These are phyloP conservation scores for Lophium mytilinum DNA, from an alignment of 495 filamentous ascomycete genomes.

Conservation along the genomic window DNA sequence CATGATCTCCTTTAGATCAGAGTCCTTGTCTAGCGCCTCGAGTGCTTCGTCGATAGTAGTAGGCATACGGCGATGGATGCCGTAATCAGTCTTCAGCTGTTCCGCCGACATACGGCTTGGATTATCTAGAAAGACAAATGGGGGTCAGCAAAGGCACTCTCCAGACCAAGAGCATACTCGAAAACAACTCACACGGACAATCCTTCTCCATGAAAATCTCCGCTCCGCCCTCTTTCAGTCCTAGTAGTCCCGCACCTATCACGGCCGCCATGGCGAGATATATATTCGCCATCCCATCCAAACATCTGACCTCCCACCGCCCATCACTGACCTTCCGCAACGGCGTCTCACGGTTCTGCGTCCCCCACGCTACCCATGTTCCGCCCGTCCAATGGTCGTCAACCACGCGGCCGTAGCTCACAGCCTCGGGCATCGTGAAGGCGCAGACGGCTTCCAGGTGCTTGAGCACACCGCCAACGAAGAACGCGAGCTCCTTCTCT, in stretches of 20 bases:
- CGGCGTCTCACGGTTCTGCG: constrained; percentile 64
- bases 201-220: constrained; percentile 46
- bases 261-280: constrained; percentile 63
- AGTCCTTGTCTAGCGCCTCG: constrained; percentile 24
- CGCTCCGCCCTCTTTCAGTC: constrained; percentile 38
- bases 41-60: constrained; percentile 21
- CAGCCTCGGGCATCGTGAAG: constrained; percentile 51
- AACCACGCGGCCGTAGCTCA: constrained; percentile 53
- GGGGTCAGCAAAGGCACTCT: too few relatives aligned
- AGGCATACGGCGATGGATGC: constrained; percentile 38
- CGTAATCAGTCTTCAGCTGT: constrained; percentile 41
- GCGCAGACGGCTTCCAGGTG: constrained; percentile 59
- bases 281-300: constrained; percentile 67
- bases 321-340: constrained; percentile 51
- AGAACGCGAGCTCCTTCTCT: constrained; percentile 47
- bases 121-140: constrained; percentile 16
- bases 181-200: constrained; percentile 44
- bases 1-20: constrained; percentile 20
- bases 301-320: constrained; percentile 63
- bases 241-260: constrained; percentile 56
- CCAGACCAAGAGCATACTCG: too few relatives aligned
- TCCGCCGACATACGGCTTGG: constrained; percentile 36
- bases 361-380: constrained; percentile 66
- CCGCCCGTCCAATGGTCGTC: constrained; percentile 70
- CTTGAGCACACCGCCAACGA: constrained; percentile 52